Conservation (phyloP, 768 basidiomycete species). For the Pluteus cervinus region DNA sequence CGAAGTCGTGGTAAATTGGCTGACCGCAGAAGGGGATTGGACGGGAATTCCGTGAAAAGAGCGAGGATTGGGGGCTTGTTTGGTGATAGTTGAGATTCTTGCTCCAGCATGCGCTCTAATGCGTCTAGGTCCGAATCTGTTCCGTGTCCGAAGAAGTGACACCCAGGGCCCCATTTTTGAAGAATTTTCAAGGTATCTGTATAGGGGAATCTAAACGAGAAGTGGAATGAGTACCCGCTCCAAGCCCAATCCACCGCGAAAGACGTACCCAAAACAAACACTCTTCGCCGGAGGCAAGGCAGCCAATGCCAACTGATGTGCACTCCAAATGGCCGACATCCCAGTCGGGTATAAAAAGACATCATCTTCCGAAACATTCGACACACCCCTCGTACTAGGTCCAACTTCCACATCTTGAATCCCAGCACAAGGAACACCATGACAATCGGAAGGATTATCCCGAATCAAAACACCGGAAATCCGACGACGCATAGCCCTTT, state of each 20-base stretch:
- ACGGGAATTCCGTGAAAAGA: slow-evolving; percentile 91
- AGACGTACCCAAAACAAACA: slow-evolving; percentile 85
- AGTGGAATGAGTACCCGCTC: neutral
- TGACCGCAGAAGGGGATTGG: slow-evolving; percentile 89
- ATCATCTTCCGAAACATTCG: slow-evolving; percentile 72
- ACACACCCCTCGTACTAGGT: slow-evolving; percentile 63
- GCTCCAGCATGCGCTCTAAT: slow-evolving; percentile 57
- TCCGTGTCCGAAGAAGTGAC: slow-evolving; percentile 82
- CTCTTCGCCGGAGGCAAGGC: slow-evolving; percentile 65
- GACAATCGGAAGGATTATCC: slow-evolving; percentile 40
- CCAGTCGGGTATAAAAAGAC: slow-evolving; percentile 86
- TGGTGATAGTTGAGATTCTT: slow-evolving; percentile 31
- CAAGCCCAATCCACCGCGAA: neutral
- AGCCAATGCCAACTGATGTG: slow-evolving; percentile 65
- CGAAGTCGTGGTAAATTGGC: slow-evolving; percentile 73
- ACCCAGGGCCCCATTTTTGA: slow-evolving; percentile 95
- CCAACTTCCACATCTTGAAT: slow-evolving; percentile 42
- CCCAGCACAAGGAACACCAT: slow-evolving; percentile 32
- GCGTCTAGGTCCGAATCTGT: slow-evolving; percentile 68
- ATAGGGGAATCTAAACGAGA: slow-evolving; percentile 74
- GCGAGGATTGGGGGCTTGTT: slow-evolving; percentile 61
- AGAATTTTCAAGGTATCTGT: slow-evolving; percentile 92
- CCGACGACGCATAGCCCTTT: slow-evolving; percentile 78
- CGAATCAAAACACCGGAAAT: slow-evolving; percentile 81
- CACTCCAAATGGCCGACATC: slow-evolving; percentile 93